phyloP scores from a whole-genome alignment of 2,329 filamentous ascomycete species.

The Scedosporium dehoogii region DNA sequence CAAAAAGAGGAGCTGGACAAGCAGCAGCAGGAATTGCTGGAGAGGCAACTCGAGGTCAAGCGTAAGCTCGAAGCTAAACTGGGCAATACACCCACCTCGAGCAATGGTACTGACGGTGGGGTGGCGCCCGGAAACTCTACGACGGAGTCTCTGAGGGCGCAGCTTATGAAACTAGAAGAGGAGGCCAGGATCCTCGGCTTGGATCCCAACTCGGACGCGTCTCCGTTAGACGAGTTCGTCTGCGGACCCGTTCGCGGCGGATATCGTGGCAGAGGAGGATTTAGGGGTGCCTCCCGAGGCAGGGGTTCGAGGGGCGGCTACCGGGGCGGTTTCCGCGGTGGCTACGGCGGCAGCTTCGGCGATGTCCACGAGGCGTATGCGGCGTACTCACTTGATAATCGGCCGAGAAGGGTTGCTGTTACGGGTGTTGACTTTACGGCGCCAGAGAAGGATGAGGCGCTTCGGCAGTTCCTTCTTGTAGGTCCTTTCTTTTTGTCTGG shows the following conservation, averaged over 20 bases:
- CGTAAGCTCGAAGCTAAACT: conserved; percentile 52
- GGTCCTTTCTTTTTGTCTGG: conserved; percentile 20
- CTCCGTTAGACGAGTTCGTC: conserved; percentile 28
- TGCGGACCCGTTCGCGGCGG: conserved; percentile 8
- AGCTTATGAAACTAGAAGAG: conserved; percentile 62
- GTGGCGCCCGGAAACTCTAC: conserved; percentile 27
- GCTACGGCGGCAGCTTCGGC: conserved; percentile 29
- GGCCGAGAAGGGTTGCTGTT: conserved; percentile 58
- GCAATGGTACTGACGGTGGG: conserved; percentile 17
- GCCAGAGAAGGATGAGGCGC: conserved; percentile 53
- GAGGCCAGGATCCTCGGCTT: conserved; percentile 63
- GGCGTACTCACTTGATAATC: conserved; percentile 63
- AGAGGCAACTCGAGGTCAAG: conserved; percentile 56
- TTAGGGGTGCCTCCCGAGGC: conserved; percentile 9
- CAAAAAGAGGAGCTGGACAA: conserved; percentile 55
- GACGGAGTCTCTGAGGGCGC: conserved; percentile 58
- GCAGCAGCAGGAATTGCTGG: conserved; percentile 50
- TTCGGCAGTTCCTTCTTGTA: conserved; percentile 64
- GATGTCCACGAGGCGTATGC: conserved; percentile 47
- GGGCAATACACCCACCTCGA: conserved; percentile 34
- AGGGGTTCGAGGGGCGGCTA: conserved; percentile 21
- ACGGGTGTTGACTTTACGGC: conserved; percentile 54
- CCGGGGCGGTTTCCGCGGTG: conserved; percentile 29
- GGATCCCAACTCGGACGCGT: conserved; percentile 37
- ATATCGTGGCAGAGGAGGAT: conserved; percentile 2